A percentile compares a stretch with the other conserved stretches of the same genome.
phyloP scores from a whole-genome alignment of 345 rosid genomes.

The Stellera chamaejasme region DNA sequence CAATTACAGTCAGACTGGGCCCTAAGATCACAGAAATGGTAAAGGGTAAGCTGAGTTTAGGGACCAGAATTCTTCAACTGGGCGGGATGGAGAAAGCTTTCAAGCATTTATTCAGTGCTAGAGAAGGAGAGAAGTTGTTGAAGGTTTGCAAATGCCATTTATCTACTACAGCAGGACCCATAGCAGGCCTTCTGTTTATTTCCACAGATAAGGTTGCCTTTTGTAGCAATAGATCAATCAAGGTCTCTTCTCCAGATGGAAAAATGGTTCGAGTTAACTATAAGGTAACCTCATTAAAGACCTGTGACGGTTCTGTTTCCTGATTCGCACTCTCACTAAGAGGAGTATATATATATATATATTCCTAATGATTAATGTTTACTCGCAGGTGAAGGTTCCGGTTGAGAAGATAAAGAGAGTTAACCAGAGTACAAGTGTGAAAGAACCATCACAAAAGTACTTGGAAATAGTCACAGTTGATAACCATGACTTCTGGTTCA shows the following conservation, averaged over 20 bases:
- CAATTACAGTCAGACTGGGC: constrained; percentile 24
- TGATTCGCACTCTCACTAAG: no score
- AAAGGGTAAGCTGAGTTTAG: constrained; percentile 26
- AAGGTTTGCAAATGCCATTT: constrained; percentile 40
- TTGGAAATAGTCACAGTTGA: constrained; percentile 54
- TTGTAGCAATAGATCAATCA: constrained; percentile 27
- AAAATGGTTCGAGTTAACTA: constrained; percentile 25
- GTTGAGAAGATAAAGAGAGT: constrained; percentile 38
- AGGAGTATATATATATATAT: no score
- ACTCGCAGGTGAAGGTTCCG: constrained; percentile 42
- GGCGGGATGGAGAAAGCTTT: constrained; percentile 30
- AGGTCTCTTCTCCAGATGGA: constrained; percentile 29
- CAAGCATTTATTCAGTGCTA: constrained; percentile 24
- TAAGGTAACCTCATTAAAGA: constrained; percentile 16
- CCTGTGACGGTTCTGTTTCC: no score
- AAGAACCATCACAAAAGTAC: constrained; percentile 63
- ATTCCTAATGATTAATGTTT: background rate
- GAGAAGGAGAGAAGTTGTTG: constrained; percentile 30
- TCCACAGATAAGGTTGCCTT: constrained; percentile 28
- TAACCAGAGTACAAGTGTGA: constrained; percentile 33
- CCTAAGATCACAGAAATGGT: constrained; percentile 35
- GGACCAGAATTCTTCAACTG: constrained; percentile 29
- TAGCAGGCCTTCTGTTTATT: constrained; percentile 40
- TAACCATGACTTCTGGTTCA: constrained; percentile 75
- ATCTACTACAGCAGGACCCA: constrained; percentile 44